Evolutionary conservation across 176 grass and related monocot species (phyloP).

Genomic region (Miscanthus lutarioriparius): DNA sequence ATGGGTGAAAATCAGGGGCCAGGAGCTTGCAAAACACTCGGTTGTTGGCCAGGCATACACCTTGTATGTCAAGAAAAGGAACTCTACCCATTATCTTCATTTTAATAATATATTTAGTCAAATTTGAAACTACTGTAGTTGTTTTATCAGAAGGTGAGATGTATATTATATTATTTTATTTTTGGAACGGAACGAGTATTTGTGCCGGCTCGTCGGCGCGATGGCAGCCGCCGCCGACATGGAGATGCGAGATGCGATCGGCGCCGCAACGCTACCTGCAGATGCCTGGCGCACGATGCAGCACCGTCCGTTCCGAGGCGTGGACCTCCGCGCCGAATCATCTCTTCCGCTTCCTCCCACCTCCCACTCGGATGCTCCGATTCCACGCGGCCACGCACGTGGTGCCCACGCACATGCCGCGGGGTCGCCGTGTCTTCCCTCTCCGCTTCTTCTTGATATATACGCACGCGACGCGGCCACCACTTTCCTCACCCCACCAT

Average conservation of each 20-base stretch:
- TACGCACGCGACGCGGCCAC: background rate
- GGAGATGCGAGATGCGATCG: background rate
- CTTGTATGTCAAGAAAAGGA: no score
- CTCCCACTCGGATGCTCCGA: background rate
- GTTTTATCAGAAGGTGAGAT: no score
- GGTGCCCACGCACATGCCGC: constrained; percentile 9
- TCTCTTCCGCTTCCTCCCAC: background rate
- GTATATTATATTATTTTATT: no score
- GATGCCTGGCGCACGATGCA: background rate
- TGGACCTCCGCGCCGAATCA: background rate
- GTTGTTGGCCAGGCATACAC: no score
- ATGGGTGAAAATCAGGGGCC: no score
- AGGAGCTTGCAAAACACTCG: no score
- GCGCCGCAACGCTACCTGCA: background rate
- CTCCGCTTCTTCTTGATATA: background rate
- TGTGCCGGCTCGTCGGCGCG: background rate
- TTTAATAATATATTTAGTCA: no score
- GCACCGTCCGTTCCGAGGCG: constrained; percentile 17
- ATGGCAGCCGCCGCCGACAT: no score
- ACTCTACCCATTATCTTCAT: no score
- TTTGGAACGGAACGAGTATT: no score
- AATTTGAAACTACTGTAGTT: no score
- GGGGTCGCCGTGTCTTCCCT: background rate
- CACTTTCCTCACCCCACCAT: background rate
- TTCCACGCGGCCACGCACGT: constrained; percentile 33